Conservation (phyloP, 768 basidiomycete genomes). For the Trametes villosa region DNA sequence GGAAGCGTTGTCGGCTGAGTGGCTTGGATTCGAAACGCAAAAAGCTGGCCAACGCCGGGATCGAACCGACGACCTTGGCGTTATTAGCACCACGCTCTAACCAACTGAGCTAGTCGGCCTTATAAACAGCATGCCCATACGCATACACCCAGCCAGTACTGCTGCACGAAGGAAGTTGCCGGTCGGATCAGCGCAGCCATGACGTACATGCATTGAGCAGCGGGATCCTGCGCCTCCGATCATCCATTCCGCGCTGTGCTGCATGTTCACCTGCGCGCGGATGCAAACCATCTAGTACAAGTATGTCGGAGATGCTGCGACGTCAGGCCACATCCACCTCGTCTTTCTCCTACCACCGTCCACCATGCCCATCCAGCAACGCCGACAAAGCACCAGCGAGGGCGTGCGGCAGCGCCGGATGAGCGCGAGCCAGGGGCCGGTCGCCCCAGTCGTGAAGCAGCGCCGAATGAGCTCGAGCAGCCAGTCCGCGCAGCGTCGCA, state of each 20-base stretch:
- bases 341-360: background rate
- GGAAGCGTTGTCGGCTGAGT: no score
- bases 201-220: conserved; percentile 5
- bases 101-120: conserved; percentile 91
- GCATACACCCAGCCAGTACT: background rate
- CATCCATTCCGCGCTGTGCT: conserved; percentile 7
- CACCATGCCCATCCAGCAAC: conserved; percentile 8
- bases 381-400: conserved; percentile 2
- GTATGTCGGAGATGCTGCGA: background rate
- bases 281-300: conserved; percentile 5
- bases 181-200: background rate
- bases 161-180: background rate
- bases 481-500: conserved; percentile 8
- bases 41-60: conserved; percentile 18
- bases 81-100: conserved; percentile 91
- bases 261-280: conserved; percentile 6
- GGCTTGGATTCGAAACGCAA: background rate
- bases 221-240: background rate
- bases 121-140: background rate
- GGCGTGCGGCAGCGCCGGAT: conserved; percentile 6
- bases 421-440: conserved; percentile 6
- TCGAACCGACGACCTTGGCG: conserved; percentile 20
- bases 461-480: conserved; percentile 10
- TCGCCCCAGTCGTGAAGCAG: background rate
- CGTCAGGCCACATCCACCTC: no score